A percentile compares a stretch with the other conserved stretches of the same genome.
Conservation (phyloP, 192 early-diverging fungal genomes). For the Nowakowskiella sp. region DNA sequence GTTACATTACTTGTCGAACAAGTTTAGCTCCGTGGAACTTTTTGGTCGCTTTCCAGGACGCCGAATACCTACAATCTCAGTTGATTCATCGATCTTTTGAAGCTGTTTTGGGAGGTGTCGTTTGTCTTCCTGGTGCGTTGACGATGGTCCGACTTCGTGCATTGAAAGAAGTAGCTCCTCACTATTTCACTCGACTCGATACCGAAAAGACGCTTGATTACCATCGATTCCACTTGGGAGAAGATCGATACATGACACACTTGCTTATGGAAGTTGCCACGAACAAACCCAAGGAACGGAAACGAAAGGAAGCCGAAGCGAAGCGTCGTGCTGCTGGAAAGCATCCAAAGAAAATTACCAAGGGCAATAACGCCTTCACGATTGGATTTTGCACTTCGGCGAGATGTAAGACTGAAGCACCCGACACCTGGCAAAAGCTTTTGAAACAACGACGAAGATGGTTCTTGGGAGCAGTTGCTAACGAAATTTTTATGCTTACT, state of each 20-base stretch:
- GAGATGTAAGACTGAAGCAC: constrained; percentile 36
- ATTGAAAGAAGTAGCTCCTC: constrained; percentile 12
- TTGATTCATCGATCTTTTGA: constrained; percentile 28
- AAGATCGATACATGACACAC: constrained; percentile 45
- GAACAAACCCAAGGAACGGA: no score
- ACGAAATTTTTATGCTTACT: constrained; percentile 31
- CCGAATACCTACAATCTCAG: constrained; percentile 37
- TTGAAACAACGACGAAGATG: constrained; percentile 40
- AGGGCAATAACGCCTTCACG: constrained; percentile 6
- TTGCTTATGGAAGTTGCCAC: constrained; percentile 39
- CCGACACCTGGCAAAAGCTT: constrained; percentile 14
- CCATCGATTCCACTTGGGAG: constrained; percentile 33
- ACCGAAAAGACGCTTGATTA: constrained; percentile 38
- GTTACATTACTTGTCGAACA: constrained; percentile 24
- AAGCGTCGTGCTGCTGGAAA: no score
- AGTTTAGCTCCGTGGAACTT: constrained; percentile 11
- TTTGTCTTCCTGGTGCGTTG: constrained; percentile 33
- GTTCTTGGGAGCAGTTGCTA: constrained; percentile 36
- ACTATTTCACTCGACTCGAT: constrained; percentile 25
- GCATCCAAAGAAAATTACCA: no score
- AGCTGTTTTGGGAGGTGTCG: constrained; percentile 26
- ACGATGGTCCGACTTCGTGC: constrained; percentile 31
- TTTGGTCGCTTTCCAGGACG: constrained; percentile 30
- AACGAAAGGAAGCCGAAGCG: no score
- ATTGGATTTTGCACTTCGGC: constrained; percentile 37